Evolutionary conservation across 179 eudicot genomes (phyloP).

Genomic region (Spinacia oleracea): DNA sequence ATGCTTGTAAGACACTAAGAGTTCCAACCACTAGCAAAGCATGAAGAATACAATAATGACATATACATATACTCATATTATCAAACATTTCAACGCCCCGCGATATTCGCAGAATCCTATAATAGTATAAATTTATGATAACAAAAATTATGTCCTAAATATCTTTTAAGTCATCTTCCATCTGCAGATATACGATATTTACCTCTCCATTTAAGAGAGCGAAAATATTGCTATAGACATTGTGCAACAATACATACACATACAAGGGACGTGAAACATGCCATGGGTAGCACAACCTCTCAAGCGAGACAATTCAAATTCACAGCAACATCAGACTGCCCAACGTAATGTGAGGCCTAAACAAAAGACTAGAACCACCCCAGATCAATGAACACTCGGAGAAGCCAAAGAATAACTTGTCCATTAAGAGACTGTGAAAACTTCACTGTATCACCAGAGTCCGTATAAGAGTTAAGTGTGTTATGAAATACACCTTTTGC

Average conservation of each 20-base stretch:
- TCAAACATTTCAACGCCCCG: not conserved
- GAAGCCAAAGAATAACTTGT: not conserved
- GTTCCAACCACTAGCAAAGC: not conserved
- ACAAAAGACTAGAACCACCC: not conserved
- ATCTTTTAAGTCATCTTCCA: not conserved
- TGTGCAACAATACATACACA: not conserved
- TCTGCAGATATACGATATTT: no score
- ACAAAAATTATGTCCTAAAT: not conserved
- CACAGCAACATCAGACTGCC: not conserved
- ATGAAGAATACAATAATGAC: not conserved
- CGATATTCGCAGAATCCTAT: not conserved
- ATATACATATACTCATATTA: not conserved
- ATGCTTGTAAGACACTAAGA: not conserved
- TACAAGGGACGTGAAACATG: not conserved
- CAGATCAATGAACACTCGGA: not conserved
- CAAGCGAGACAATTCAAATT: not conserved
- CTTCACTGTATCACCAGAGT: not conserved
- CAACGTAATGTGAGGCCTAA: not conserved
- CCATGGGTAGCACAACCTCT: not conserved
- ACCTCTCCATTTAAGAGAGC: no score
- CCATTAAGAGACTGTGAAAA: not conserved
- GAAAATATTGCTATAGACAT: not conserved
- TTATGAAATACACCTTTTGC: conserved; percentile 48
- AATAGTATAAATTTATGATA: no score
- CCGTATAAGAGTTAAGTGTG: not conserved